phyloP scores from a whole-genome alignment of 495 filamentous ascomycete species.

The Bacidia gigantensis region DNA sequence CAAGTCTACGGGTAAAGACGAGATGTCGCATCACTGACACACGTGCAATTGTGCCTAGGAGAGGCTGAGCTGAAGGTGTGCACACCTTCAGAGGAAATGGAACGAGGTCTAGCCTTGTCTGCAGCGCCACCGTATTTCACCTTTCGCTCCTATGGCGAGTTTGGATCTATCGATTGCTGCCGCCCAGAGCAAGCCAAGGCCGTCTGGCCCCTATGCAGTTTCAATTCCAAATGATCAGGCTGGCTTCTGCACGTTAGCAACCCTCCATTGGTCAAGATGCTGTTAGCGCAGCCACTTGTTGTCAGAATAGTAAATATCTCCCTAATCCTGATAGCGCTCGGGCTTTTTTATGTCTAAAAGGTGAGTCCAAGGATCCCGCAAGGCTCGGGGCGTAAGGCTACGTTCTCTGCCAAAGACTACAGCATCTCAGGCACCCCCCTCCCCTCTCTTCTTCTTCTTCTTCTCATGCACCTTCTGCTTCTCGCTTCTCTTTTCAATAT shows the following conservation, averaged over 20 bases:
- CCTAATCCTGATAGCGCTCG: neutral
- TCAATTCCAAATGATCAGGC: neutral
- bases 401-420: no score
- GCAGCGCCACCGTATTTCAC: neutral
- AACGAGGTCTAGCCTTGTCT: neutral
- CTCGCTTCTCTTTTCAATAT: no score
- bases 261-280: neutral
- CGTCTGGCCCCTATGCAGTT: neutral
- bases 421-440: neutral
- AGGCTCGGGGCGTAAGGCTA: neutral
- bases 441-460: neutral
- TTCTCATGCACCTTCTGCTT: neutral
- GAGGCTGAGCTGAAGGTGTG: neutral
- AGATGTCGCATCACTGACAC: neutral
- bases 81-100: neutral
- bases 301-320: neutral
- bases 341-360: neutral
- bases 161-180: neutral
- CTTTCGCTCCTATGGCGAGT: neutral
- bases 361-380: neutral
- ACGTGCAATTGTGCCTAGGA: neutral
- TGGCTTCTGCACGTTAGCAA: neutral
- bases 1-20: neutral
- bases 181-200: no score
- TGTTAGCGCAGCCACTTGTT: neutral